phyloP scores from a whole-genome alignment of 441 rosid species.

The Adansonia rubrostipa region DNA sequence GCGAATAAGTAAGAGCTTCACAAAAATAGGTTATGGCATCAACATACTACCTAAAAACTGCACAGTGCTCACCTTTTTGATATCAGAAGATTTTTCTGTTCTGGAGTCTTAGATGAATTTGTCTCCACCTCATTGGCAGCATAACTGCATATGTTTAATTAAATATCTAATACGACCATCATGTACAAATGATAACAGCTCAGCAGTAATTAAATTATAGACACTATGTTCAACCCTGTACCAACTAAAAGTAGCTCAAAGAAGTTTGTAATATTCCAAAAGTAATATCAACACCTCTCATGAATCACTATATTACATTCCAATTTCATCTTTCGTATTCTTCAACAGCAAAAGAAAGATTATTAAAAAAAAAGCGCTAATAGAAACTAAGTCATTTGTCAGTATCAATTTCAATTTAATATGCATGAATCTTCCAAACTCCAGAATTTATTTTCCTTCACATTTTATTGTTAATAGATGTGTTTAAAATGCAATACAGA shows the following conservation, averaged over 20 bases:
- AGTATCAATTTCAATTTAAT: neutral
- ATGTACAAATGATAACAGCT: neutral
- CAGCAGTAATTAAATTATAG: slow-evolving; percentile 3
- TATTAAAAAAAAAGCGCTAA: neutral
- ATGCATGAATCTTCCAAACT: neutral
- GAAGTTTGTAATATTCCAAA: neutral
- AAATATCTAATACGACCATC: slow-evolving; percentile 24
- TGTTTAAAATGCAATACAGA: neutral
- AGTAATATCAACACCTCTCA: neutral
- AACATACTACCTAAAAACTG: neutral
- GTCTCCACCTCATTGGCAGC: slow-evolving; percentile 54
- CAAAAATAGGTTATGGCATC: slow-evolving; percentile 18
- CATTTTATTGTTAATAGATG: neutral
- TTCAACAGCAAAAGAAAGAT: neutral
- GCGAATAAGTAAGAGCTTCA: neutral
- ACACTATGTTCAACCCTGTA: neutral
- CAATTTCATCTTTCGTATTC: neutral
- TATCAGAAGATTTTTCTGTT: slow-evolving; percentile 55
- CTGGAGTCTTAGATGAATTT: slow-evolving; percentile 45
- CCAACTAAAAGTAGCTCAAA: slow-evolving; percentile 2
- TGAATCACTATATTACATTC: neutral
- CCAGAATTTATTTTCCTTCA: neutral
- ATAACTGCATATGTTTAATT: slow-evolving; percentile 45
- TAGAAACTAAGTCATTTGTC: neutral
- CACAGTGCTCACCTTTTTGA: slow-evolving; percentile 55